Evolutionary conservation across 495 filamentous ascomycete genomes (phyloP).

Genomic region (Penicillium bialowiezense): DNA sequence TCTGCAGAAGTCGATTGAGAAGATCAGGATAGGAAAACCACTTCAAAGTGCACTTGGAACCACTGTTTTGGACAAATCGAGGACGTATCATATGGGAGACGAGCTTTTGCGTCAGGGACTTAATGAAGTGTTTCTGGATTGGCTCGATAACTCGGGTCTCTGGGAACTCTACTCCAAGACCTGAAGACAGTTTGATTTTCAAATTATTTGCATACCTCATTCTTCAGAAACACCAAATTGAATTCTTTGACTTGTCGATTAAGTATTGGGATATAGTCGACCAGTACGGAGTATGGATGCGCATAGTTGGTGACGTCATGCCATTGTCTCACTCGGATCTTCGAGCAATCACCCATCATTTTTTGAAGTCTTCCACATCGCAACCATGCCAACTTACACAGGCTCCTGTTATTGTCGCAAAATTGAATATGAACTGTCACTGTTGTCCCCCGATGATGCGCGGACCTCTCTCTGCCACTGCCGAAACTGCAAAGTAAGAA

Average conservation of each 20-base stretch:
- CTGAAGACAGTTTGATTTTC: neutral
- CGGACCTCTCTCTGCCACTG: slow-evolving; percentile 67
- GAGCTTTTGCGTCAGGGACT: slow-evolving; percentile 22
- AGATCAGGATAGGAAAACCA: slow-evolving; percentile 6
- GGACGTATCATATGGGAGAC: slow-evolving; percentile 19
- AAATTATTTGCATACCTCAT: no score
- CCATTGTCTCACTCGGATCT: no score
- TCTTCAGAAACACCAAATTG: no score
- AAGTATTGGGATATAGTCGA: no score
- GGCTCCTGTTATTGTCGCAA: slow-evolving; percentile 51
- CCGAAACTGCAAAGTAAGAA: slow-evolving; percentile 52
- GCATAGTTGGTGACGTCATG: no score
- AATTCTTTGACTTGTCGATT: no score
- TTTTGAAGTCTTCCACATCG: no score
- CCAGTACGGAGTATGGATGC: no score
- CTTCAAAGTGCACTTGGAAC: slow-evolving; percentile 12
- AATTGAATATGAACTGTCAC: slow-evolving; percentile 45
- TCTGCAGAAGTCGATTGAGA: slow-evolving; percentile 12
- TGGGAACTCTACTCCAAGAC: slow-evolving; percentile 9
- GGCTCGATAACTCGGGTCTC: slow-evolving; percentile 13
- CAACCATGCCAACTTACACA: slow-evolving; percentile 36
- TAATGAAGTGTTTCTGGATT: slow-evolving; percentile 21
- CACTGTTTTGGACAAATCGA: neutral
- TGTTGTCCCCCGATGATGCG: slow-evolving; percentile 51
- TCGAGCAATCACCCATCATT: no score